phyloP scores from a whole-genome alignment of 495 filamentous ascomycete genomes.

The Penicillium longicatenatum region DNA sequence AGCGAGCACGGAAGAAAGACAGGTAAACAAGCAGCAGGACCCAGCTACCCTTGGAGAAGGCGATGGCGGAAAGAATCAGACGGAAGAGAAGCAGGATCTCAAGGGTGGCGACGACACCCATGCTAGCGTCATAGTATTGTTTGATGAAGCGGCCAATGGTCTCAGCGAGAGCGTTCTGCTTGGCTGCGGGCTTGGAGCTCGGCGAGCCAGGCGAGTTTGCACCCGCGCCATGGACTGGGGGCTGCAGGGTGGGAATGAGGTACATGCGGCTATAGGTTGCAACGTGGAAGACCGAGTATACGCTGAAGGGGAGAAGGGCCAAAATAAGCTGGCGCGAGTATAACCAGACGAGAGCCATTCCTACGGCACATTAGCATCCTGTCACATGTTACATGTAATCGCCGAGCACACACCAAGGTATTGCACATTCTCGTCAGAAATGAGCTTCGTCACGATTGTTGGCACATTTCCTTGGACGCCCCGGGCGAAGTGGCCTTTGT shows the following conservation, averaged over 20 bases:
- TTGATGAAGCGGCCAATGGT: slow-evolving; percentile 92
- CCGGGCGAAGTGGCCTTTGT: slow-evolving; percentile 90
- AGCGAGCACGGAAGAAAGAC: slow-evolving; percentile 87
- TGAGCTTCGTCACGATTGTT: slow-evolving; percentile 61
- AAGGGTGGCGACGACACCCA: slow-evolving; percentile 76
- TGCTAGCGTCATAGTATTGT: slow-evolving; percentile 90
- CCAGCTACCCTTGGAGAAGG: slow-evolving; percentile 90
- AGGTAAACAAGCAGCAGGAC: slow-evolving; percentile 83
- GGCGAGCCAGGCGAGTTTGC: slow-evolving; percentile 59
- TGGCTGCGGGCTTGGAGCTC: slow-evolving; percentile 56
- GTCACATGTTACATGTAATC: background rate
- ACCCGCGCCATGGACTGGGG: slow-evolving; percentile 35
- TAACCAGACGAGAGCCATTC: slow-evolving; percentile 95
- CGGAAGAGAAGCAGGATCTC: slow-evolving; percentile 84
- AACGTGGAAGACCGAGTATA: slow-evolving; percentile 98
- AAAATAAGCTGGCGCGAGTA: slow-evolving; percentile 84
- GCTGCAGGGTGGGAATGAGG: slow-evolving; percentile 54
- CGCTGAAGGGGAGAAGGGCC: slow-evolving; percentile 89
- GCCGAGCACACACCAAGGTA: slow-evolving; percentile 73
- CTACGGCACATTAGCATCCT: slow-evolving; percentile 45
- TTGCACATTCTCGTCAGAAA: slow-evolving; percentile 93
- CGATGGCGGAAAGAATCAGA: slow-evolving; percentile 71
- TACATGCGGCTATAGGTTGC: slow-evolving; percentile 67
- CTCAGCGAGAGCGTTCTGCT: slow-evolving; percentile 70
- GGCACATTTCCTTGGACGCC: slow-evolving; percentile 62